Evolutionary conservation across 352 stramenopile species (phyloP).

Genomic region (Phytophthora sojae): DNA sequence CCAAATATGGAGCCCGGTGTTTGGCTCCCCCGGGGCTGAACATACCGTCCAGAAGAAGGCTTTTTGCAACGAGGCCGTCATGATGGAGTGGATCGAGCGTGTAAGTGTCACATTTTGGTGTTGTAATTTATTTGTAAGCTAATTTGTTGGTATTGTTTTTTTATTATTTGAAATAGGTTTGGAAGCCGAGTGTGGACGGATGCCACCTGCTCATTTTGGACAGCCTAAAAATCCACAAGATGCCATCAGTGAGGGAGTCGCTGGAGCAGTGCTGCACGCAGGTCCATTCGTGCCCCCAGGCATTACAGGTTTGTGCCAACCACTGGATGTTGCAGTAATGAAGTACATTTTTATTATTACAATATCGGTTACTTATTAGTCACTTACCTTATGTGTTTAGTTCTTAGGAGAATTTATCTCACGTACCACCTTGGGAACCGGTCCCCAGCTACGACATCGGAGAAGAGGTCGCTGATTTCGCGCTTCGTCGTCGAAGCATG

Average conservation of each 20-base stretch:
- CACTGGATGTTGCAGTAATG: too few relatives aligned
- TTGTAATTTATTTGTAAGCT: neutral
- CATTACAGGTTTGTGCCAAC: too few relatives aligned
- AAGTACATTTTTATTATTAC: too few relatives aligned
- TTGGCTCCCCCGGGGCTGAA: neutral
- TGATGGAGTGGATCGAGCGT: slow-evolving; percentile 18
- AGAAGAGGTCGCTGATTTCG: neutral
- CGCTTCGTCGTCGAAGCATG: neutral
- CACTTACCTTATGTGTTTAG: too few relatives aligned
- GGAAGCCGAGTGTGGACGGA: slow-evolving; percentile 3
- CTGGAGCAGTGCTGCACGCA: neutral
- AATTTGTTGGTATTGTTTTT: neutral
- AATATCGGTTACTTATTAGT: too few relatives aligned
- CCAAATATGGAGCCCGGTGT: slow-evolving; percentile 12
- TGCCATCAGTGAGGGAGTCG: neutral
- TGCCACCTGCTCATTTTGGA: neutral
- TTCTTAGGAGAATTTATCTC: neutral
- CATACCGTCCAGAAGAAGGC: slow-evolving; percentile 24
- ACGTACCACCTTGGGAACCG: neutral
- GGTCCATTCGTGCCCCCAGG: neutral
- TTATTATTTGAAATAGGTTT: slow-evolving; percentile 13
- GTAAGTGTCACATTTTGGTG: too few relatives aligned
- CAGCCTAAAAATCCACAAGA: neutral
- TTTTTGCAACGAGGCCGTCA: slow-evolving; percentile 16
- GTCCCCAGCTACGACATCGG: neutral